These are phyloP conservation scores for Codiaeum variegatum DNA, from an alignment of 441 rosid genomes.

Conservation along the genomic window DNA sequence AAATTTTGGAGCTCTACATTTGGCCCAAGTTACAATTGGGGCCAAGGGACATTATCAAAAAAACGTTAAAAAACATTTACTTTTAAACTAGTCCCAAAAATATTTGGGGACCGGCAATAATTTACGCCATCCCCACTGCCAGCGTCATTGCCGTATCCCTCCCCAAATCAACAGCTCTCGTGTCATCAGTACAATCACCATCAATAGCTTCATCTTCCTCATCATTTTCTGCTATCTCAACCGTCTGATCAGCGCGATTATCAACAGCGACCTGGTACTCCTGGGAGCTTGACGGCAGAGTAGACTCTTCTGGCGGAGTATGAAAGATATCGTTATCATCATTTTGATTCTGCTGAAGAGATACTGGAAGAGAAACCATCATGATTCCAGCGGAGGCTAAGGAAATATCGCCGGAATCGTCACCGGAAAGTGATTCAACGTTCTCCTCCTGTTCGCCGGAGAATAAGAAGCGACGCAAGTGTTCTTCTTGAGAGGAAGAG, in stretches of 20 bases:
- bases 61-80: too few species aligned
- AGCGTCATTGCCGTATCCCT: too few species aligned
- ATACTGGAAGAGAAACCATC: conserved; percentile 34
- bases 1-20: too few species aligned
- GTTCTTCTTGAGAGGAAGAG: conserved; percentile 30
- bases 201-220: conserved; percentile 9
- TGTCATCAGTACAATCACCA: conserved; percentile 9
- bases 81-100: too few species aligned
- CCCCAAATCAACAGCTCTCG: too few species aligned
- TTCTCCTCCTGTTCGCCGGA: conserved; percentile 21
- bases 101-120: too few species aligned
- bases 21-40: too few species aligned
- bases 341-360: conserved; percentile 8
- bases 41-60: too few species aligned
- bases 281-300: conserved; percentile 2
- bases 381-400: conserved; percentile 26
- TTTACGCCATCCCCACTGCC: too few species aligned
- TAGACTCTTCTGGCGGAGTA: conserved; percentile 34
- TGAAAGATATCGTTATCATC: conserved; percentile 27
- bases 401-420: conserved; percentile 2
- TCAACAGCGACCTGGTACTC: conserved; percentile 11
- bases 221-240: neutral
- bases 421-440: conserved; percentile 8
- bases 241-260: conserved; percentile 10
- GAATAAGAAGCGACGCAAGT: conserved; percentile 20